Conservation (phyloP, 129 eudicot genomes). For the sunflower (Helianthus annuus) region DNA sequence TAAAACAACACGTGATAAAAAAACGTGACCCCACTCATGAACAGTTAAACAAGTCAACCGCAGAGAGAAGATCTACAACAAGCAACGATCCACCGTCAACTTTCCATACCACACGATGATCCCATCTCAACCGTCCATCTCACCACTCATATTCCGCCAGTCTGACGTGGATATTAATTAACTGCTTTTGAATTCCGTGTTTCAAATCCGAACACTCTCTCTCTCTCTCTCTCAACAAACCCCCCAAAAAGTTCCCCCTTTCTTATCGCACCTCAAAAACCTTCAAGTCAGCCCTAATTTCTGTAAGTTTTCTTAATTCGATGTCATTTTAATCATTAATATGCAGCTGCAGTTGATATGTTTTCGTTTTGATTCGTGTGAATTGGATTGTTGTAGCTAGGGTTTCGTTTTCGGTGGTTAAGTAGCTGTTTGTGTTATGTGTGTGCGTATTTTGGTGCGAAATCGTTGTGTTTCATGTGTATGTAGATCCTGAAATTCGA, state of each 20-base stretch:
- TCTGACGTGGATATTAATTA: constrained; percentile 27
- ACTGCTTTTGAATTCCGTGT: constrained; percentile 35
- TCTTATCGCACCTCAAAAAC: constrained; percentile 2
- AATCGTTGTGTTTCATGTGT: too few species aligned
- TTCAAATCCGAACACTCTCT: constrained; percentile 34
- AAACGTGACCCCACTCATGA: too few species aligned
- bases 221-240: not conserved
- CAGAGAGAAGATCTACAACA: constrained; percentile 14
- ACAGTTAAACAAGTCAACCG: constrained; percentile 20
- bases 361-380: not conserved
- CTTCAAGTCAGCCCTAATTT: constrained; percentile 30
- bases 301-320: constrained; percentile 26
- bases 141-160: constrained; percentile 23
- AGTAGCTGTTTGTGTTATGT: too few species aligned
- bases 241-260: constrained; percentile 16
- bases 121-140: constrained; percentile 31
- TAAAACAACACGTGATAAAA: not conserved
- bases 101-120: constrained; percentile 4
- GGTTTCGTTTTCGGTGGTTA: too few species aligned
- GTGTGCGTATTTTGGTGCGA: too few species aligned
- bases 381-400: constrained; percentile 4
- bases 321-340: not conserved
- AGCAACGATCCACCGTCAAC: constrained; percentile 21
- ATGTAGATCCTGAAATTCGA: too few species aligned
- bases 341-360: not conserved